Base-by-base conservation (phyloP, 129 eudicot genomes). In the Kitagawia praeruptora region DNA sequence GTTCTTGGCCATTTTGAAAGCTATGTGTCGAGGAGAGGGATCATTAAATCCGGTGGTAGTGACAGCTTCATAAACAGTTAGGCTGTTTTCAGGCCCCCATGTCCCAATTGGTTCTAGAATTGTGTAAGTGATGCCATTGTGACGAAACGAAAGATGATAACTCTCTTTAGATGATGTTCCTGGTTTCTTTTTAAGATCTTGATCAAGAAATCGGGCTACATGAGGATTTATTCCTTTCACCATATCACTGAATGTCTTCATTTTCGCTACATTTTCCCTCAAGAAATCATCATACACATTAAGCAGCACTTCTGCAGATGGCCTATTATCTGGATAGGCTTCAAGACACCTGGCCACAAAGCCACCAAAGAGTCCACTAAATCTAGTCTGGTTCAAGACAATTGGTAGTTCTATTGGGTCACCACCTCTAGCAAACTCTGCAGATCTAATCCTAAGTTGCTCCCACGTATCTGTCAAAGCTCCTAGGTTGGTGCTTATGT, bases 291-390 rank as follows among this genome's bases (percentile, higher is more conserved):
- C 47, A 39, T 39, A 13, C 27, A 6, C 13, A 15, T 3, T 15
- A 70, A 70, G 46, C 9, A 70, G 44, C 74, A 16, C n/a, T 70
- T 70, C 75, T 70, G 75, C 75, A 34, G 75, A 70, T 70, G 47
- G 3, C 45, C 75, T 70, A 19, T 34, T 15, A 16, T 39, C 25
- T 18, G 75, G 75, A 37, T 70, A 12, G 16, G 28, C 42, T 15
- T 7, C 75, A 37, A 70, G 46, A 70, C 75, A 70, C n/a, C 42
- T 38, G 25, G 25, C 46, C 44, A 70, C 4, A 70, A 70, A 70
- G 13, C n/a, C 3, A 19, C 45, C 28, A 37, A 70, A 70, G 41
- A 3, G 2, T 8, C 14, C 14, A 39, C 45, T 39, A 37, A 70
- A 37, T 70, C 75, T 19, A 2, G 25, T 70, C 45, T 39, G n/a